Percentiles rank a stretch among this genome's conserved stretches.
Conservation (phyloP, 306 rosid genomes). For the Fragaria vesca region DNA sequence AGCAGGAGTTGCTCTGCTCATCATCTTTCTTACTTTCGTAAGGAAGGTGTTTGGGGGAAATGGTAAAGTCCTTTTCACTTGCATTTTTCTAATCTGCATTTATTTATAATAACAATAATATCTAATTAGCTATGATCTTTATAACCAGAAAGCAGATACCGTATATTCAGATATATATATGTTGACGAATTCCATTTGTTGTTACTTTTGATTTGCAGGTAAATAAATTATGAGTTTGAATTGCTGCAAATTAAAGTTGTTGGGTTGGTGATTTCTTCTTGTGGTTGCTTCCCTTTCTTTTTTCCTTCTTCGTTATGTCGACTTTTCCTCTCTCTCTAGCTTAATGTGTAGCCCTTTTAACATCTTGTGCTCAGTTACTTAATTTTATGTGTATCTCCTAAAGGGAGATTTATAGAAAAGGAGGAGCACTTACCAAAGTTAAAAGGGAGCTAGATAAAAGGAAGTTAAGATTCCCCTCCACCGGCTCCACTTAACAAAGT, state of each 20-base stretch:
- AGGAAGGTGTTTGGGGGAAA: conserved; percentile 52
- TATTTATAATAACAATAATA: not conserved
- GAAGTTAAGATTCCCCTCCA: conserved; percentile 31
- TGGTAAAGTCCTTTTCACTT: conserved; percentile 39
- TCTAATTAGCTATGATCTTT: not conserved
- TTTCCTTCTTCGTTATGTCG: conserved; percentile 17
- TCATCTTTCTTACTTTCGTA: conserved; percentile 70
- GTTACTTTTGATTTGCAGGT: conserved; percentile 53
- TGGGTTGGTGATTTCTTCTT: conserved; percentile 32
- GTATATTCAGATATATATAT: not conserved
- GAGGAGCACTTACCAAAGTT: conserved; percentile 37
- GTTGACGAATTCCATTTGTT: not conserved
- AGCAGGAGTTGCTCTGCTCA: conserved; percentile 79
- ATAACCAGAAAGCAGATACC: not conserved
- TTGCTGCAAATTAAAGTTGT: conserved; percentile 25
- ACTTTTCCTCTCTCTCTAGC: conserved; percentile 12
- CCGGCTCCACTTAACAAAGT: conserved; percentile 34
- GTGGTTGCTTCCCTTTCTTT: conserved; percentile 22
- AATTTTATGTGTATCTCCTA: conserved; percentile 10
- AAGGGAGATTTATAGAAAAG: conserved; percentile 32
- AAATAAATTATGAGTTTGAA: conserved; percentile 37
- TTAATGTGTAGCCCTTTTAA: not conserved
- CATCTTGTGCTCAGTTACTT: conserved; percentile 20
- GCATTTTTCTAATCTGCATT: not conserved
- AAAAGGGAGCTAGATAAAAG: conserved; percentile 24